Base-by-base conservation (phyloP, 371 early-diverging fungal species). In the Apophysomyces trapeziformis region DNA sequence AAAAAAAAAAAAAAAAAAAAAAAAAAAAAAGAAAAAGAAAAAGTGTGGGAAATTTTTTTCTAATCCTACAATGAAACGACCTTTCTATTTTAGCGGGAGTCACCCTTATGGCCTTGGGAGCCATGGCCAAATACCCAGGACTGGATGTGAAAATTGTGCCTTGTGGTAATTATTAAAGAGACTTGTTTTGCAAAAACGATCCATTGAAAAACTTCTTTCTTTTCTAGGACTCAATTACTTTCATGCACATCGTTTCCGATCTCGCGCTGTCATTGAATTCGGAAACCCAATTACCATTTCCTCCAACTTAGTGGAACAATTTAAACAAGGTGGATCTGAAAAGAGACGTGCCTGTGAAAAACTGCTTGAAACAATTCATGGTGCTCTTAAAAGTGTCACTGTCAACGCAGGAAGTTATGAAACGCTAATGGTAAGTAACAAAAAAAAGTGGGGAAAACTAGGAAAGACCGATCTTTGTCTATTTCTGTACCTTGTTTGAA, bases 211-310 rank as follows among this genome's bases (percentile, higher is more conserved):
- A 35, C 32, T 60, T 16, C 32, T 43, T 13, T 60, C 45, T n/a
- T 8, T 60, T 35, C 38, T 35, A 76, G 89, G 93, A 0, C 79
- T 98, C 60, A 93, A 92, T 77, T 98, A 98, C 75, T 98, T 97
- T 78, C 93, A 97, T 75, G 93, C 97, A 9, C 91, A 96, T 82
- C 89, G 90, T 70, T 97, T 97, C 85, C 87, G 97, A 57, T 96
- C 96, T 7, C 86, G 96, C 61, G 97, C 97, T 9, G 96, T 97
- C 6, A 87, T 97, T 56, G 97, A 97, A 70, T 98, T 92, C 82
- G 96, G 98, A 21, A 86, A 91, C 38, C 95, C 96, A 0, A 87
- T 97, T 63, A 82, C 86, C 1, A 81, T 98, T 1, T 76, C 90
- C 4, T 68, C 74, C 7, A 92, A 91, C 68, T 73, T 92, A 6